Conservation (phyloP, 352 stramenopile genomes). For the Pythium coloratum region DNA sequence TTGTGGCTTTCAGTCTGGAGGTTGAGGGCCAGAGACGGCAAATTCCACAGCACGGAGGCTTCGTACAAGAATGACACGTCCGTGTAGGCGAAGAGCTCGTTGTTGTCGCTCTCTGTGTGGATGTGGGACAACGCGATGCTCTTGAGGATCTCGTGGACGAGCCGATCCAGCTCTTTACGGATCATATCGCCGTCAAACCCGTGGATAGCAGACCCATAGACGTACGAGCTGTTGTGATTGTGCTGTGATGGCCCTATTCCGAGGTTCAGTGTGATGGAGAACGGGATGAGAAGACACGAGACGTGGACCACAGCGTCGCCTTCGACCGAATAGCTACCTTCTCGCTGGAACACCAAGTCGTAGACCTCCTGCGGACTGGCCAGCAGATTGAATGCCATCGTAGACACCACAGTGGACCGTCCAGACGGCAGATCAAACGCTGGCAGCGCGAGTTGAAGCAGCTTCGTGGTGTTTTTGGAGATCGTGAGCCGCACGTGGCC, state of each 20-base stretch:
- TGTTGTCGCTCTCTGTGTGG: constrained; percentile 52
- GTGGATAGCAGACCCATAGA: neutral
- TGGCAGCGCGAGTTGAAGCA: constrained; percentile 51
- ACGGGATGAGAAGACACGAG: constrained; percentile 68
- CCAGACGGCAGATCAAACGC: constrained; percentile 56
- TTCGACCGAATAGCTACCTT: constrained; percentile 41
- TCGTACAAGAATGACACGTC: constrained; percentile 74
- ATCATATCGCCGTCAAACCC: constrained; percentile 21
- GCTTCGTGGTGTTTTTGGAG: constrained; percentile 46
- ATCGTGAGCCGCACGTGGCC: constrained; percentile 58
- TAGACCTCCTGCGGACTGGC: constrained; percentile 48
- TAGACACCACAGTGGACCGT: constrained; percentile 46
- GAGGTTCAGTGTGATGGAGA: constrained; percentile 67
- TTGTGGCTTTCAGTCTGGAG: constrained; percentile 40
- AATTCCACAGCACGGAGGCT: constrained; percentile 68
- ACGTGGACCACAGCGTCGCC: constrained; percentile 58
- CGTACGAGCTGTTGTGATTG: neutral
- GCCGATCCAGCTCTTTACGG: constrained; percentile 52
- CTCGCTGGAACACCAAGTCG: constrained; percentile 47
- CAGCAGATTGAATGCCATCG: constrained; percentile 49
- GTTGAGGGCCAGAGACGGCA: constrained; percentile 63
- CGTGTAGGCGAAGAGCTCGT: constrained; percentile 77
- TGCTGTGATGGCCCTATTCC: constrained; percentile 36
- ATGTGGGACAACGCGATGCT: constrained; percentile 77
- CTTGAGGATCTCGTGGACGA: constrained; percentile 67